Evolutionary conservation across 2,329 filamentous ascomycete species (phyloP), one percentile per base, ranked within the genome.

Genomic region (Hymenotorrendiella dingleyae): DNA sequence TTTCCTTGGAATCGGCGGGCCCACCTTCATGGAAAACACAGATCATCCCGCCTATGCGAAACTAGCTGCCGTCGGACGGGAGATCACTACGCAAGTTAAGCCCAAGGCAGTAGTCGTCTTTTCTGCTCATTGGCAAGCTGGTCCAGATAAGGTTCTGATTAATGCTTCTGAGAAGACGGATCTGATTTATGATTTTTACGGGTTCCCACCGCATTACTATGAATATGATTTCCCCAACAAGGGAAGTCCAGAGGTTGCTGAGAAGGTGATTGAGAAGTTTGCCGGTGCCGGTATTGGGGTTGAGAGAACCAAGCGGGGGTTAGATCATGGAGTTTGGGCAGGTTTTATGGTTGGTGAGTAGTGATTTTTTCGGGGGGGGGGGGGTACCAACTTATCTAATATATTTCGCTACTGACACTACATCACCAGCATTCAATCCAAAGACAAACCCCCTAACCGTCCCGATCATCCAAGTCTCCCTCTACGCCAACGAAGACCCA

Each of bases 151-250:
- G 6, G 73, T 87, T 48, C 67, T 80, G 53, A 73, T 87, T 53
- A 87, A 86, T 61, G 76, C 72, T 12, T 78, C 76, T 3, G 77
- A 78, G 45, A 64, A 71, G 19, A 78, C 73, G 9, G 74, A 80
- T 47, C 57, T 87, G 49, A 83, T 88, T 42, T 87, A 86, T 61
- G 83, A 87, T 74, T 87, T 84, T 66, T 83, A 84, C 57, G 81
- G 81, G 2, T 88, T 88, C 58, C 84, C 83, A 0, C 62, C 71
- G 1, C 72, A 84, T 53, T 87, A 78, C 56, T 87, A 87, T 61
- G 66, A 81, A 47, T 76, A 80, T 40, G 67, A 78, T 42, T 88
- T 78, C 50, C 82, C 82, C 0, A 78, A 81, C 54, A 71, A 66
- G 22, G 84, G 83, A 24, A 79, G 72, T 36, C 72, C 72, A 3